Evolutionary conservation across 306 rosid species (phyloP).

Genomic region (Casuarina glauca): DNA sequence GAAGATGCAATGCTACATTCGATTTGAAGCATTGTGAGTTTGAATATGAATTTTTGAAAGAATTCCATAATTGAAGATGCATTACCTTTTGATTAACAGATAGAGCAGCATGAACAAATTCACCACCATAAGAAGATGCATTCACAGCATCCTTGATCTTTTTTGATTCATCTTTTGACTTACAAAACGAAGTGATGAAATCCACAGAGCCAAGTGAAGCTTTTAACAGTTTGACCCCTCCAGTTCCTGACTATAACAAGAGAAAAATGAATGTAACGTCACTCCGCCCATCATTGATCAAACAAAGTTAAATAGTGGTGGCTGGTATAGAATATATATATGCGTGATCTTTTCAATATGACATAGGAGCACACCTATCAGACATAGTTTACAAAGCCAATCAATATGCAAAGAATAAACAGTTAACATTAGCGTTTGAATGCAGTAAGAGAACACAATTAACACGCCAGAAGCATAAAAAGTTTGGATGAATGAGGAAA

Average conservation of each 20-base stretch:
- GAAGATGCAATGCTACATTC: neutral
- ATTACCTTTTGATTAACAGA: conserved; percentile 75
- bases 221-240: conserved; percentile 53
- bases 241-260: conserved; percentile 66
- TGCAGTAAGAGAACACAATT: no score
- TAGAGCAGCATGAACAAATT: conserved; percentile 96
- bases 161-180: conserved; percentile 60
- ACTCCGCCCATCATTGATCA: conserved; percentile 24
- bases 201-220: conserved; percentile 97
- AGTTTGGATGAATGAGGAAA: no score
- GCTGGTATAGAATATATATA: conserved; percentile 2
- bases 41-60: neutral
- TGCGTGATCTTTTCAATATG: neutral
- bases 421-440: neutral
- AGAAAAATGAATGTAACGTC: conserved; percentile 36
- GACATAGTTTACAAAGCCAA: neutral
- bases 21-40: neutral
- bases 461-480: no score
- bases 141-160: conserved; percentile 82
- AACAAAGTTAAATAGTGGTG: conserved; percentile 14
- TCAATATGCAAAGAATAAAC: conserved; percentile 1
- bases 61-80: neutral
- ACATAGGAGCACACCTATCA: neutral
- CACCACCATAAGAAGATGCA: conserved; percentile 81
- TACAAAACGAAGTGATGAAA: conserved; percentile 83